Evolutionary conservation across 2,329 filamentous ascomycete genomes (phyloP), one percentile per base, ranked within the genome.

Genomic region (Colletotrichum noveboracense): DNA sequence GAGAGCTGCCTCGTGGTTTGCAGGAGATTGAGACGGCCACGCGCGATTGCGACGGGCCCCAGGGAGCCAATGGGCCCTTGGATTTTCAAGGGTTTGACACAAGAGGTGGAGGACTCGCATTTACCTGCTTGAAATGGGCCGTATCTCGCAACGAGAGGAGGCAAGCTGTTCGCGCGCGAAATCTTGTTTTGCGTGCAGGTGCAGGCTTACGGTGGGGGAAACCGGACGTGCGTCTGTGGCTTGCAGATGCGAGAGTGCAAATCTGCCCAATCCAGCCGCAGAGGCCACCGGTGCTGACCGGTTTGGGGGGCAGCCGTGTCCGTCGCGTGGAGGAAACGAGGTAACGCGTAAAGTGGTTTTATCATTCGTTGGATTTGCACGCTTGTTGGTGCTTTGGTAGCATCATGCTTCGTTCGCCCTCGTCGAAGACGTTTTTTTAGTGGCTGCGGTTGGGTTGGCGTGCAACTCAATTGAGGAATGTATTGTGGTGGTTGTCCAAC

Each of bases 191-290:
- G 65, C 66, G 43, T 76, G 43, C 43, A 52, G 43, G n/a, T 52
- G 74, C 74, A 74, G 70, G 70, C 71, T 73, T 66, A 68, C 69
- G 38, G 71, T 52, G 65, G 74, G 65, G 60, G 70, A 56, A 71
- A 24, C 73, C 62, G 26, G 70, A 64, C 38, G 56, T 76, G 74
- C 70, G 65, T 52, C 43, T 52, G 48, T 76, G 74, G 74, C 74
- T 76, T 74, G 74, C 74, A 76, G 74, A 76, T 70, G 74, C 74
- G 74, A 76, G 70, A 70, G 74, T 76, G 71, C 64, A 67, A 64
- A 72, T 72, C 62, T 75, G 32, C 69, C 58, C 68, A 66, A 58
- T 64, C 32, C 56, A 56, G 32, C 48, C n/a, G 21, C 58, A 43
- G 34, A 52, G 61, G 70, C 61, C 38, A 32, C 16, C n/a, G 30